phyloP scores from a whole-genome alignment of 129 eudicot species.

The Helianthus annuus region DNA sequence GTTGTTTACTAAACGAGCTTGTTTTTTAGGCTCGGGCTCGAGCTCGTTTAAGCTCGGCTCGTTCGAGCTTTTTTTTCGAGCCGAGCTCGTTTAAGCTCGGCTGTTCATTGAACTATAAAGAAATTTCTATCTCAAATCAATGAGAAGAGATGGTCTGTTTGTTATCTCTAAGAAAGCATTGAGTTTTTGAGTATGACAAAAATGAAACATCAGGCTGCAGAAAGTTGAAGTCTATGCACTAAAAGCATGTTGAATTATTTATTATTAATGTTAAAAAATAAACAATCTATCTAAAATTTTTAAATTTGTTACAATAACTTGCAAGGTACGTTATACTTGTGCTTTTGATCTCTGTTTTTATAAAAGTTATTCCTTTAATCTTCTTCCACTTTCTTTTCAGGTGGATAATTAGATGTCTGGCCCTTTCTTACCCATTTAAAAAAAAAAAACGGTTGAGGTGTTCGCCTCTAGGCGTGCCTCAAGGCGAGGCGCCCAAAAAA shows the following conservation, averaged over 20 bases:
- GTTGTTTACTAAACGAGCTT: too few relatives aligned
- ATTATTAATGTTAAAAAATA: not conserved
- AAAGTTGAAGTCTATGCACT: not conserved
- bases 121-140: not conserved
- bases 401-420: constrained; percentile 1
- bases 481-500: too few relatives aligned
- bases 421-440: too few relatives aligned
- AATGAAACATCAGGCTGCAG: not conserved
- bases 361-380: not conserved
- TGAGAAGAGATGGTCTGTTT: not conserved
- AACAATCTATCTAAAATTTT: not conserved
- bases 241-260: not conserved
- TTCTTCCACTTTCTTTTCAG: constrained; percentile 2
- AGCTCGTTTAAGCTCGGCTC: too few relatives aligned
- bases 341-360: not conserved
- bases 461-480: too few relatives aligned
- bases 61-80: too few relatives aligned
- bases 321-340: not conserved
- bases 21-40: too few relatives aligned
- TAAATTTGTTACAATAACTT: not conserved
- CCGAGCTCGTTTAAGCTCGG: too few relatives aligned
- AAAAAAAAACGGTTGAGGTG: too few relatives aligned
- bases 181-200: not conserved
- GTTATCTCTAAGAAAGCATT: not conserved
- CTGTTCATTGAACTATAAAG: not conserved